A percentile compares a stretch with the other conserved stretches of the same genome.
phyloP scores from a whole-genome alignment of 345 rosid species.

The Sisymbrium irio region DNA sequence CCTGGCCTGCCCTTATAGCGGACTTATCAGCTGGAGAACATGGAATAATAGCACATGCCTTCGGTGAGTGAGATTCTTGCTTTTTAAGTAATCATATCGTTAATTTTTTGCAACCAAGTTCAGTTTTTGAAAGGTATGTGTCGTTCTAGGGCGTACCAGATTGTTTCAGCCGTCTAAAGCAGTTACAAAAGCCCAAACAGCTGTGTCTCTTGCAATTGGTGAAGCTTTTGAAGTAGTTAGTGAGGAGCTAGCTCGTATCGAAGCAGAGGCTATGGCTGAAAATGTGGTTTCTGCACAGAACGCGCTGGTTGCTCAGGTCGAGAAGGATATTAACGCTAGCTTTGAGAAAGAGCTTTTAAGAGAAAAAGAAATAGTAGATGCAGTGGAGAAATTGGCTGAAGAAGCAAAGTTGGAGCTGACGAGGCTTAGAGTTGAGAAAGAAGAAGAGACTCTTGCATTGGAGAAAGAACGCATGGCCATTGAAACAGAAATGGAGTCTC shows the following conservation, averaged over 20 bases:
- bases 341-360: conserved; percentile 67
- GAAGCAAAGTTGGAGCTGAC: conserved; percentile 68
- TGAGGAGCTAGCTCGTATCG: conserved; percentile 89
- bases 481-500: conserved; percentile 82
- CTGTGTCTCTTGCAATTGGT: conserved; percentile 82
- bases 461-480: conserved; percentile 63
- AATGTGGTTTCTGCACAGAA: conserved; percentile 74
- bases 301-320: conserved; percentile 78
- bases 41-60: conserved; percentile 82
- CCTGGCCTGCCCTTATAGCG: conserved; percentile 90
- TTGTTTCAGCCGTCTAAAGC: conserved; percentile 91
- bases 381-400: conserved; percentile 80
- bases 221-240: conserved; percentile 74
- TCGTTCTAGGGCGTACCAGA: conserved; percentile 70
- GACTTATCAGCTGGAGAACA: conserved; percentile 84
- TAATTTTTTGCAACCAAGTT: conserved; percentile 10
- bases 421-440: conserved; percentile 64
- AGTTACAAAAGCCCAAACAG: conserved; percentile 94
- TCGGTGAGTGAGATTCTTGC: conserved; percentile 57
- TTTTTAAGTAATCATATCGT: conserved; percentile 11
- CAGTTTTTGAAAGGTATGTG: neutral
- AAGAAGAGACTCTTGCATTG: conserved; percentile 59
- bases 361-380: conserved; percentile 70
- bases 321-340: conserved; percentile 70
- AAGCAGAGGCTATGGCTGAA: conserved; percentile 92